Evolutionary conservation across 2,329 filamentous ascomycete genomes (phyloP).

Genomic region (Colletotrichum tropicicola): DNA sequence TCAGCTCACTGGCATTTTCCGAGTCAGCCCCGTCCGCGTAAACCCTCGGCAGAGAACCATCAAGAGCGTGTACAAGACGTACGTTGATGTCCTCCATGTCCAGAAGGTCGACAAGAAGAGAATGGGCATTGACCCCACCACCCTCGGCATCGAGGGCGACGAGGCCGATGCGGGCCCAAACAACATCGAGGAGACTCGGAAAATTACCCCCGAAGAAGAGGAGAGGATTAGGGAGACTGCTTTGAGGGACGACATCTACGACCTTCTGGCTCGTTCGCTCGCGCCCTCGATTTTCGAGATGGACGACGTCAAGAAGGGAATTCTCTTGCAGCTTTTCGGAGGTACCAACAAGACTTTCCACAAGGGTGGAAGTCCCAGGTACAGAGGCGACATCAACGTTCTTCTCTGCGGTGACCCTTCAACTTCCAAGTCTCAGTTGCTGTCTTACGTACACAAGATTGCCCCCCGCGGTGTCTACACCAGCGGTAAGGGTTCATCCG

Average conservation of each 20-base stretch:
- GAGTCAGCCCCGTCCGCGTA: conserved; percentile 90
- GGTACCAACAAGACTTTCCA: conserved; percentile 98
- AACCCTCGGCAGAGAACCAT: conserved; percentile 93
- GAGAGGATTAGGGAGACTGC: conserved; percentile 86
- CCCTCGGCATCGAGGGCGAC: conserved; percentile 83
- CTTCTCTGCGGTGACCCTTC: conserved; percentile 97
- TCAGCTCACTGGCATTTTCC: conserved; percentile 96
- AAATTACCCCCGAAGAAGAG: conserved; percentile 86
- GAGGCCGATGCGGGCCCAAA: conserved; percentile 71
- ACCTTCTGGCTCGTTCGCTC: conserved; percentile 87
- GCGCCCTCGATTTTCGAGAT: conserved; percentile 97
- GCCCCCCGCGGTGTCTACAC: conserved; percentile 88
- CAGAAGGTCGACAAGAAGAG: conserved; percentile 97
- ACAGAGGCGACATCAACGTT: conserved; percentile 97
- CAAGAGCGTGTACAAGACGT: conserved; percentile 98
- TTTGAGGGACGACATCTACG: conserved; percentile 86
- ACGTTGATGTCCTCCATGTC: conserved; percentile 93
- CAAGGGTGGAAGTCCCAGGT: conserved; percentile 94
- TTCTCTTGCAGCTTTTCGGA: conserved; percentile 94
- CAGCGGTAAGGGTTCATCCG: conserved; percentile 82
- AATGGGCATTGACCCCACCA: conserved; percentile 89
- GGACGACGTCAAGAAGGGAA: conserved; percentile 99
- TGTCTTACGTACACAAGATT: conserved; percentile 97
- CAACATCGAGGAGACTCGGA: conserved; percentile 83
- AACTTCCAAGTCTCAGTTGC: conserved; percentile 93